Evolutionary conservation across 164 flowering plant species (phyloP).

Genomic region (Dillenia turbinata): DNA sequence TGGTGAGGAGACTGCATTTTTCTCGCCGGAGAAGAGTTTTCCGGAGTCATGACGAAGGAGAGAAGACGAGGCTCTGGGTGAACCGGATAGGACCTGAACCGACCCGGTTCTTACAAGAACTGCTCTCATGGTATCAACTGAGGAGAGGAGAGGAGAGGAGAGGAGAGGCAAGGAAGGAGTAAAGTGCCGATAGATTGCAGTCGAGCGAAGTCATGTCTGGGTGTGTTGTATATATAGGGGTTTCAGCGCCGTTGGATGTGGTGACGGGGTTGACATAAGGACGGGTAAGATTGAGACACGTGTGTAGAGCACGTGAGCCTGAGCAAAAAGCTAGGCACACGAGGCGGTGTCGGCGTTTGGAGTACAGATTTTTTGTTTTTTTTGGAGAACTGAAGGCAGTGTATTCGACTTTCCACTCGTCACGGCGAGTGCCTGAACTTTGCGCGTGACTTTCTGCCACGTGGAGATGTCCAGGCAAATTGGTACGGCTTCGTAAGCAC

Average conservation of each 20-base stretch:
- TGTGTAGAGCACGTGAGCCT: constrained; percentile 30
- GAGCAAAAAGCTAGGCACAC: constrained; percentile 2
- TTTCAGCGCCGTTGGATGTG: constrained; percentile 17
- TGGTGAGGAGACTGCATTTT: constrained; percentile 19
- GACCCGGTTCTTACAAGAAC: constrained; percentile 49
- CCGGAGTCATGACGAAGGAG: constrained; percentile 20
- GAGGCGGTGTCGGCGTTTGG: constrained; percentile 15
- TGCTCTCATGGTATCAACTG: constrained; percentile 35
- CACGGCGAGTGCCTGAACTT: constrained; percentile 12
- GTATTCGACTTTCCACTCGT: neutral
- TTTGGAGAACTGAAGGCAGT: neutral
- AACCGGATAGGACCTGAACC: constrained; percentile 17
- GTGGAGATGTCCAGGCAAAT: neutral
- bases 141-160: neutral
- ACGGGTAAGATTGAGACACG: constrained; percentile 18
- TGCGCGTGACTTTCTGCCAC: neutral
- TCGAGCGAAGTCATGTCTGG: neutral
- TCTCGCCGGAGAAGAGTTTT: constrained; percentile 21
- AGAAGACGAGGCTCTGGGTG: constrained; percentile 17
- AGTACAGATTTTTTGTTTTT: too few species aligned
- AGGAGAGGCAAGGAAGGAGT: neutral
- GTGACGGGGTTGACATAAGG: constrained; percentile 16
- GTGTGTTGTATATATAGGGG: constrained; percentile 4
- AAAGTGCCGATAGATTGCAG: neutral
- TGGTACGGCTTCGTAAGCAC: too few species aligned